Evolutionary conservation across 495 filamentous ascomycete genomes (phyloP).

Genomic region (Xylaria nigripes): DNA sequence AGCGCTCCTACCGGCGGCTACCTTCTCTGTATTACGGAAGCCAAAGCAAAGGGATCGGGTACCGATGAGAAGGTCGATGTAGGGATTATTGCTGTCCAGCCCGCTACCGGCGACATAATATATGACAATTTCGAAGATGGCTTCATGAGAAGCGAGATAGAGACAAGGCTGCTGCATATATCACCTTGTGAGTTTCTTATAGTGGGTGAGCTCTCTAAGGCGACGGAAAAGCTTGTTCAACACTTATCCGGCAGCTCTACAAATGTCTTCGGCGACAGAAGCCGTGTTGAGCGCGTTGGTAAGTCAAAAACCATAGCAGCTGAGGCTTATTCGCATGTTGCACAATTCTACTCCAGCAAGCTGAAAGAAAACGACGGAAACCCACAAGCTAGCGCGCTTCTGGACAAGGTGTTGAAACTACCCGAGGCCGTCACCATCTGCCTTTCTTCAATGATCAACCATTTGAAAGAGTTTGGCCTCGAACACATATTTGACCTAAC

Average conservation of each 20-base stretch:
- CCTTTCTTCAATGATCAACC: constrained; percentile 92
- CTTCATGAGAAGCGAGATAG: constrained; percentile 95
- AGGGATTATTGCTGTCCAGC: constrained; percentile 90
- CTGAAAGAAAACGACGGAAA: constrained; percentile 48
- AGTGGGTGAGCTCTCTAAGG: constrained; percentile 83
- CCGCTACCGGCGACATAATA: constrained; percentile 90
- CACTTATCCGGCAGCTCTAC: constrained; percentile 80
- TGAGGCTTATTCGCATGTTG: constrained; percentile 79
- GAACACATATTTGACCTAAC: constrained; percentile 96
- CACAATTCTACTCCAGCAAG: constrained; percentile 88
- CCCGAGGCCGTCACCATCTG: constrained; percentile 84
- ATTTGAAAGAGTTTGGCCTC: constrained; percentile 86
- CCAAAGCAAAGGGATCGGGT: constrained; percentile 72
- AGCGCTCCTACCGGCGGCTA: constrained; percentile 75
- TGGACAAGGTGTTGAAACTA: constrained; percentile 80
- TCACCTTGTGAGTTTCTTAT: constrained; percentile 95
- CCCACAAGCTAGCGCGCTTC: constrained; percentile 47
- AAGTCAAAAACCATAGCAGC: constrained; percentile 77
- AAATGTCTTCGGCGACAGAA: constrained; percentile 87
- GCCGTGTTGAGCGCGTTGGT: constrained; percentile 69
- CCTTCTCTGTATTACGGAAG: constrained; percentile 86
- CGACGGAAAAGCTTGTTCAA: constrained; percentile 85
- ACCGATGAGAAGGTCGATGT: constrained; percentile 91
- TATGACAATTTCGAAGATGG: constrained; percentile 97
- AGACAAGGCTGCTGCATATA: constrained; percentile 89